Evolutionary conservation across 2,329 filamentous ascomycete genomes (phyloP), one percentile per base, ranked within the genome.

Genomic region (Cladosporium oxysporum): DNA sequence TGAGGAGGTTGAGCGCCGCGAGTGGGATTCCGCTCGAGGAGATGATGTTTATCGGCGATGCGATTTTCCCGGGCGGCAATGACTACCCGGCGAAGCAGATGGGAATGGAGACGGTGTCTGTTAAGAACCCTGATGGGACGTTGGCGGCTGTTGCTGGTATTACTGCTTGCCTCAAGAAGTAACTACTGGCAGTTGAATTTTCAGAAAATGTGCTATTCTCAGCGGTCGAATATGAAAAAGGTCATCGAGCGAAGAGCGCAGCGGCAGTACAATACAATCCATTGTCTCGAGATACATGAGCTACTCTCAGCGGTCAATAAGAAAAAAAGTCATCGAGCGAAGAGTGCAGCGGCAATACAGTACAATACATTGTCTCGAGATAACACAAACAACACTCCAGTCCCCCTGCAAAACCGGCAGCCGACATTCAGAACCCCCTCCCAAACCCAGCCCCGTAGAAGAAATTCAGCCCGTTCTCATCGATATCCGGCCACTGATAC

Each of bases 31-130:
- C 76, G 26, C 72, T 80, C 23, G 73, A 77, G 61, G 66, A 75
- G 68, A 79, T 80, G 74, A 73, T 79, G 70, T 80, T 80, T 63
- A 77, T 80, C n/a, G 78, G 78, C 11, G 78, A 80, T 68, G 79
- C 78, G 18, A 77, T 79, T 52, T 79, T 79, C 63, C 76, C 78
- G 1, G 78, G 77, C 23, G 78, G 79, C 16, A 80, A 80, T 62
- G 78, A 80, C 64, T 78, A 78, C 69, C 77, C 77, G 4, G 73
- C 76, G 5, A 75, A 77, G 69, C 68, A 78, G 69, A 62, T 78
- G 23, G 77, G 75, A 10, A 62, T 72, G 58, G 63, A 71, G 67
- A 74, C 72, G 10, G 70, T 73, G 16, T 53, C 50, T 12, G 72
- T 74, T 5, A 70, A 69, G 67, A 44, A 73, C 31, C 72, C 71